phyloP scores from a whole-genome alignment of 495 filamentous ascomycete species.

The Penicillium chermesinum region DNA sequence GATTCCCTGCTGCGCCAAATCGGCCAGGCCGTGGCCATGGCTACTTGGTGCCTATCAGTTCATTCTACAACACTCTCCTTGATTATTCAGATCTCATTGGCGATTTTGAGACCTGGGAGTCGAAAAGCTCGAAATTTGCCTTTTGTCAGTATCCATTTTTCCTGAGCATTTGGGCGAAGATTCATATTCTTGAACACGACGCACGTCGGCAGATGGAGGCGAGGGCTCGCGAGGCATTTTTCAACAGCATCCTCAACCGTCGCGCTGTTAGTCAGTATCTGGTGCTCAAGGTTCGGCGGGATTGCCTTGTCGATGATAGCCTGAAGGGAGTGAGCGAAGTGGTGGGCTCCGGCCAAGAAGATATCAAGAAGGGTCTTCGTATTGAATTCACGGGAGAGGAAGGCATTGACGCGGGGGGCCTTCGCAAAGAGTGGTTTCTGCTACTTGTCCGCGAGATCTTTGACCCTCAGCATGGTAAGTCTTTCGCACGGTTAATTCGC shows the following conservation, averaged over 20 bases:
- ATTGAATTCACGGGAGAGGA: slow-evolving; percentile 89
- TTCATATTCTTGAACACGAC: slow-evolving; percentile 87
- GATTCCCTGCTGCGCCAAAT: slow-evolving; percentile 21
- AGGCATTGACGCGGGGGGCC: slow-evolving; percentile 85
- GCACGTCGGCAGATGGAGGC: slow-evolving; percentile 87
- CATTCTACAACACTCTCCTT: slow-evolving; percentile 82
- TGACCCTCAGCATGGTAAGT: slow-evolving; percentile 82
- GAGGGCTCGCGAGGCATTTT: slow-evolving; percentile 86
- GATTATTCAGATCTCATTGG: slow-evolving; percentile 82
- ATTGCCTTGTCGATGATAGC: slow-evolving; percentile 90
- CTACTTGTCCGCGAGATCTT: slow-evolving; percentile 88
- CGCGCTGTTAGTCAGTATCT: slow-evolving; percentile 76
- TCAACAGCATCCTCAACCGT: slow-evolving; percentile 74
- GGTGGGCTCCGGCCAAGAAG: slow-evolving; percentile 74
- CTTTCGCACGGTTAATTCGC: too few species aligned
- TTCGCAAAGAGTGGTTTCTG: slow-evolving; percentile 95
- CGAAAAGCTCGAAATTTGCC: slow-evolving; percentile 65
- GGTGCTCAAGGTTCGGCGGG: slow-evolving; percentile 70
- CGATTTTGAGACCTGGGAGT: slow-evolving; percentile 89
- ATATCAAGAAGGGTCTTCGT: slow-evolving; percentile 87
- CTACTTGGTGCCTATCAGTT: slow-evolving; percentile 68
- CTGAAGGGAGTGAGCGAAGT: slow-evolving; percentile 82
- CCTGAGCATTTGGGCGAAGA: slow-evolving; percentile 89
- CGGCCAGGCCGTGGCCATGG: slow-evolving; percentile 48
- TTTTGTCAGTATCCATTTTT: slow-evolving; percentile 97